Evolutionary conservation across 257 asterid genomes (phyloP), one percentile per base, ranked within the genome.

Genomic region (Scutellaria galericulata): DNA sequence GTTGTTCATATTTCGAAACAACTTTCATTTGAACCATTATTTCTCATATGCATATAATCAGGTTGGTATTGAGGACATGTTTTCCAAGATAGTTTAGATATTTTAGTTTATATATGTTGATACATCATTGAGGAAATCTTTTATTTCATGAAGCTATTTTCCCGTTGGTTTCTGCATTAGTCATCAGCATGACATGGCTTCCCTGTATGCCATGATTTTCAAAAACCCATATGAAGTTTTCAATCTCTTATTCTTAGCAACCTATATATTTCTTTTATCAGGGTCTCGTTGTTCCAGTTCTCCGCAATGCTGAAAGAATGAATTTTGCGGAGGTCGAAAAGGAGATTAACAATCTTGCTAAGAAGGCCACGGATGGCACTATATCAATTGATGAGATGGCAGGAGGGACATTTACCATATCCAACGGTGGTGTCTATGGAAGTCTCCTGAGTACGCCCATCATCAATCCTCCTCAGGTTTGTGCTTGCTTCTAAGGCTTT

Each of bases 321-420:
- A 88, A 93, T 77, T 93, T 93, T 71, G 98, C 98, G 24, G 96
- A 91, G 81, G 94, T 93, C 51, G 98, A 93, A 75, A 93, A 93
- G 82, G 91, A 78, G 75, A 93, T 93, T 6, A 93, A 93, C 80
- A 73, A 81, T 10, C 91, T 93, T 68, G 98, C 96, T n/a, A 91
- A 93, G 83, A 93, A 85, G 87, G 97, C 98, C 76, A 85, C 6
- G 75, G 88, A 80, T 61, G 98, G 98, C 76, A 86, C 93, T 7
- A 84, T 94, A 67, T 94, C 98, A 47, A 94, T 93, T 75, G 98
- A 93, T 66, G 98, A 93, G 84, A 93, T 93, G 97, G 97, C 97
- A 39, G 97, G 98, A n/a, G 96, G 96, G 35, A 80, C 97, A 6
- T 91, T 93, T 78, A 93, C 98, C 60, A 93, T 93, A 67, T 93